Evolutionary conservation across 2,329 filamentous ascomycete species (phyloP), one percentile per base, ranked within the genome.

Genomic region (Colletotrichum sp.): DNA sequence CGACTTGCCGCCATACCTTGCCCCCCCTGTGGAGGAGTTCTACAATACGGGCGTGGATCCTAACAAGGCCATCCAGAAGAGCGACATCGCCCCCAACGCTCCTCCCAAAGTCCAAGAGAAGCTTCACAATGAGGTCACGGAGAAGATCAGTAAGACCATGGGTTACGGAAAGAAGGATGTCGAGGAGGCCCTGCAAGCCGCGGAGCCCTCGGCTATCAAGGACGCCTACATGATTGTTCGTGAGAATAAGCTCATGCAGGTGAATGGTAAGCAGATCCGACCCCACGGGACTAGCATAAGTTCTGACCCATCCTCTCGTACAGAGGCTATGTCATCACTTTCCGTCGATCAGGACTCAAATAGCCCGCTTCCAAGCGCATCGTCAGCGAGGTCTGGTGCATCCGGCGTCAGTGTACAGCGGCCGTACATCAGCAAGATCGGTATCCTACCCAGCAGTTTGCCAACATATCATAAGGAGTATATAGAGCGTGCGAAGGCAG

Each of bases 171-270:
- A 95, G 83, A 94, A 94, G 77, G 97, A 99, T 87, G 96, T 99
- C 69, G 95, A 98, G 83, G 97, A 99, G 85, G 96, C 97, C 26
- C 88, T 99, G 77, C 94, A 94, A 81, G 96, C 95, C 72, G 93
- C 97, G 69, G 97, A 99, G 84, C 97, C 97, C 15, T 99, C 96
- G 75, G 96, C 97, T 13, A 98, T 99, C 89, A 99, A 99, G 87
- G 97, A 99, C 85, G 97, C 97, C 2, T 99, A 99, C 87, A 93
- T 98, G 86, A 99, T 99, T 84, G 95, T 99, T 30, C 93, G 96
- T 69, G 97, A 99, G 85, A 99, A 99, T 83, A 97, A 98, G 84
- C 91, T 99, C 83, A 99, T 99, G 96, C 95, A 96, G 84, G 93
- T 93, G 71, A 98, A 96, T 84, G 96, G 95, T 98, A 89, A 92